phyloP scores from a whole-genome alignment of 331 rosid genomes.

The Ulmus americana region DNA sequence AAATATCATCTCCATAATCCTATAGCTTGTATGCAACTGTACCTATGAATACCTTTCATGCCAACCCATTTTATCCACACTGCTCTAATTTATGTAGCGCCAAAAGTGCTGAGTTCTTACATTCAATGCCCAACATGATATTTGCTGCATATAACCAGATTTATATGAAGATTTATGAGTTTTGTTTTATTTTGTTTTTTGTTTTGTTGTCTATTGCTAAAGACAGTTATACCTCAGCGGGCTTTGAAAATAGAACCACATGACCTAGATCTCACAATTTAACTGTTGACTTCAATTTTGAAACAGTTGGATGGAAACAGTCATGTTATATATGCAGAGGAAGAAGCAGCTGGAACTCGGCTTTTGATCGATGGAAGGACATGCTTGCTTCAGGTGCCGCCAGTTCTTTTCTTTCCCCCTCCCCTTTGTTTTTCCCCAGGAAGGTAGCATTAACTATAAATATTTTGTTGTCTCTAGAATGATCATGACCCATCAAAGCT shows the following conservation, averaged over 20 bases:
- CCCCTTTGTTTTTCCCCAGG: neutral
- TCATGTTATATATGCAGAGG: slow-evolving; percentile 96
- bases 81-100: too few species aligned
- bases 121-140: too few species aligned
- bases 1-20: too few species aligned
- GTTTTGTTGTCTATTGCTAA: neutral
- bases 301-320: slow-evolving; percentile 94
- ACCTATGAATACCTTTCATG: too few species aligned
- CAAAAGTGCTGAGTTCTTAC: too few species aligned
- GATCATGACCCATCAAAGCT: slow-evolving; percentile 96
- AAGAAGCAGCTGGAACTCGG: slow-evolving; percentile 99
- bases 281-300: slow-evolving; percentile 20
- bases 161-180: too few species aligned
- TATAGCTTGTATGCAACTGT: too few species aligned
- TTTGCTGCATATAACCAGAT: too few species aligned
- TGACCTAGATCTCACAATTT: slow-evolving; percentile 11
- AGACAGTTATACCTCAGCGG: neutral
- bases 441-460: slow-evolving; percentile 13
- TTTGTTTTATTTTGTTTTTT: too few species aligned
- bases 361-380: slow-evolving; percentile 99
- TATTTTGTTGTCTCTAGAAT: slow-evolving; percentile 53
- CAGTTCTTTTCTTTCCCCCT: slow-evolving; percentile 15
- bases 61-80: too few species aligned
- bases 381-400: slow-evolving; percentile 94
- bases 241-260: neutral